Evolutionary conservation across 106 monocot species (phyloP).

Genomic region (Ottelia alismoides): DNA sequence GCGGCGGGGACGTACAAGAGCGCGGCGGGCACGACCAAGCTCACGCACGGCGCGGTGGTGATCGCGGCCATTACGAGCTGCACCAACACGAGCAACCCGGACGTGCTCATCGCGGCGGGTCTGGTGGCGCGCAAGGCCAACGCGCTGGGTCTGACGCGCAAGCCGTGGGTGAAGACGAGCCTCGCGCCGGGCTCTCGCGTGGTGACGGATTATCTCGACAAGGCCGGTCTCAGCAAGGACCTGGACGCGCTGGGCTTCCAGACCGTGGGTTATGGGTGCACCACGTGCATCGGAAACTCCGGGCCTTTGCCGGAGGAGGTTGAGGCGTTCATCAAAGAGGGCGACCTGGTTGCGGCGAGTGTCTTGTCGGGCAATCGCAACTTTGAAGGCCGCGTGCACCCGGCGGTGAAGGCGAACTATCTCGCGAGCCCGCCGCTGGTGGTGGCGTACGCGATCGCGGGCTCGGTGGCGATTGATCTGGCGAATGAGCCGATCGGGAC

Average conservation of each 20-base stretch:
- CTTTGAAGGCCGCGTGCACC: too few species aligned
- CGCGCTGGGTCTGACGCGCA: slow-evolving; percentile 48
- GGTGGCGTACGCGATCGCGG: too few species aligned
- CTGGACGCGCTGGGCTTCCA: slow-evolving; percentile 38
- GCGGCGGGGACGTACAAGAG: too few species aligned
- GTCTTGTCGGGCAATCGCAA: neutral
- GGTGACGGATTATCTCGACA: slow-evolving; percentile 27
- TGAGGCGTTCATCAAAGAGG: too few species aligned
- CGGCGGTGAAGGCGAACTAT: too few species aligned
- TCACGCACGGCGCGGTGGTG: slow-evolving; percentile 54
- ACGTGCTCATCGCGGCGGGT: slow-evolving; percentile 56
- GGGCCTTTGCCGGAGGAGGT: too few species aligned
- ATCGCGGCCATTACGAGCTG: too few species aligned
- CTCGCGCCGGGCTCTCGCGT: slow-evolving; percentile 24
- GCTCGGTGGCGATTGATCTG: too few species aligned
- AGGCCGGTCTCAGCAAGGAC: slow-evolving; percentile 33
- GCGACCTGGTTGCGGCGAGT: too few species aligned
- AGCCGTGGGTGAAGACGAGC: slow-evolving; percentile 64
- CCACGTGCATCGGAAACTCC: slow-evolving; percentile 13
- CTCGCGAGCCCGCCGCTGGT: too few species aligned
- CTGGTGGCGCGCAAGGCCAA: slow-evolving; percentile 57
- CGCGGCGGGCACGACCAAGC: slow-evolving; percentile 33
- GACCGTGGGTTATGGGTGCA: slow-evolving; percentile 43
- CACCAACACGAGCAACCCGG: slow-evolving; percentile 64
- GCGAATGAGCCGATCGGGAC: too few species aligned